A percentile compares a stretch with the other conserved stretches of the same genome.
phyloP scores from a whole-genome alignment of 768 basidiomycete species.

The Pisolithus orientalis region DNA sequence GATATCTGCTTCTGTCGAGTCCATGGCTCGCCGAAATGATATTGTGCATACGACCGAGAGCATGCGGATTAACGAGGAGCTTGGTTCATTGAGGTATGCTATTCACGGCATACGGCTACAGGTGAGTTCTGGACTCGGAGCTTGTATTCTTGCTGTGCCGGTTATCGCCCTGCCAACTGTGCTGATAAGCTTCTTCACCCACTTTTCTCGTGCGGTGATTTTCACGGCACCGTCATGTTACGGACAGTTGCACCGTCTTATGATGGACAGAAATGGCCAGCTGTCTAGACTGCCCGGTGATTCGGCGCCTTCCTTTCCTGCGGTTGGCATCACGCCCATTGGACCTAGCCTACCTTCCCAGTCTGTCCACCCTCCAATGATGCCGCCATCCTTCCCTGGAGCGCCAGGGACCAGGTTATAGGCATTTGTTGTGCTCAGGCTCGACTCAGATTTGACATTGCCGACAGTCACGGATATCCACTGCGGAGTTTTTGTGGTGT shows the following conservation, averaged over 20 bases:
- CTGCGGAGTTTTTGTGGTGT: too few species aligned
- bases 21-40: constrained; percentile 54
- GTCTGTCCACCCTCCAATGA: constrained; percentile 22
- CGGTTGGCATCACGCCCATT: constrained; percentile 5
- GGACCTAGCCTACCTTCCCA: constrained; percentile 15
- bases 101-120: constrained; percentile 78
- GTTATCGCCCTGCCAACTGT: constrained; percentile 1
- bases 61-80: constrained; percentile 66
- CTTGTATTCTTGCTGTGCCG: constrained; percentile 5
- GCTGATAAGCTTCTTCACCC: too few species aligned
- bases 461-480: background rate
- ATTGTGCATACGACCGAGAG: constrained; percentile 67
- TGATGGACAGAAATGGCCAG: constrained; percentile 70
- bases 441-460: background rate
- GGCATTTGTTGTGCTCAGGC: background rate
- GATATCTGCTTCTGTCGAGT: constrained; percentile 56
- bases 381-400: constrained; percentile 24
- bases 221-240: constrained; percentile 10
- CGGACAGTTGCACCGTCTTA: constrained; percentile 55
- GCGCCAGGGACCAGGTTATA: constrained; percentile 27
- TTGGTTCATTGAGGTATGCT: constrained; percentile 58
- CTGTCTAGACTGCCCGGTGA: constrained; percentile 40
- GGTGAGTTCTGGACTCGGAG: constrained; percentile 33
- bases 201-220: constrained; percentile 3
- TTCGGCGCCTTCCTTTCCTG: constrained; percentile 2